Percentiles rank a stretch among this genome's conserved stretches.
Evolutionary conservation across 1,284 basidiomycete genomes (phyloP).

Genomic region (Coniferiporia sulphurascens): DNA sequence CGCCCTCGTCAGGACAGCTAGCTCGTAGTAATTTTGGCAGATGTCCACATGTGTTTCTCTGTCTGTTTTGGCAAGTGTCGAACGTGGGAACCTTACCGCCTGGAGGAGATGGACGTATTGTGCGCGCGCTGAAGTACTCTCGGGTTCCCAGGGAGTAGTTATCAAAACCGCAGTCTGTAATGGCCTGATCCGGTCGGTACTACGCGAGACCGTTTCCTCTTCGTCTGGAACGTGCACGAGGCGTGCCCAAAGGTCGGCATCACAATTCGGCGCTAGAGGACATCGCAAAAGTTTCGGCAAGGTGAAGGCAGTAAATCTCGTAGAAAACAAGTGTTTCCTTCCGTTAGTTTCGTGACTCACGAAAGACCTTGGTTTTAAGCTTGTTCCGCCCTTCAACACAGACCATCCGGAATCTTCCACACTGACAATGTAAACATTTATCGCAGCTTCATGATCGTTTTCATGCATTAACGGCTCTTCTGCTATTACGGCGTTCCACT

Average conservation of each 20-base stretch:
- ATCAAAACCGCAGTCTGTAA: constrained; percentile 53
- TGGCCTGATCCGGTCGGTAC: constrained; percentile 27
- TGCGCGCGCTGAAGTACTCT: constrained; percentile 23
- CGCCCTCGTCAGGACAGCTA: constrained; percentile 52
- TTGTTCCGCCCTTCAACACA: constrained; percentile 24
- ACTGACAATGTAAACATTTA: constrained; percentile 53
- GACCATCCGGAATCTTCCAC: constrained; percentile 55
- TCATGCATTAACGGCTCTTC: constrained; percentile 27
- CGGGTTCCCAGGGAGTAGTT: background rate
- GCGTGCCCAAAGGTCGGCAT: constrained; percentile 28
- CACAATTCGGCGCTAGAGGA: constrained; percentile 30
- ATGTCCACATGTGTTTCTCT: constrained; percentile 49
- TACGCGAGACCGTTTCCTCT: constrained; percentile 23
- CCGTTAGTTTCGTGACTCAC: constrained; percentile 14
- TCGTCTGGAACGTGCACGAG: constrained; percentile 16
- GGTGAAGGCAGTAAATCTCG: background rate
- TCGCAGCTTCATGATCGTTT: constrained; percentile 34
- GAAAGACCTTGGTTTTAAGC: constrained; percentile 15
- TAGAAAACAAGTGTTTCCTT: constrained; percentile 1
- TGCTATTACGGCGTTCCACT: constrained; percentile 56
- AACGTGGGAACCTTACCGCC: constrained; percentile 36
- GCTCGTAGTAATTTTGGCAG: constrained; percentile 60
- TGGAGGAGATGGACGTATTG: constrained; percentile 59
- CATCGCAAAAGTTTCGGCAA: constrained; percentile 14
- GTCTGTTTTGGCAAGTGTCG: constrained; percentile 34